Evolutionary conservation across 345 rosid genomes (phyloP).

Genomic region (Salix koriyanagi): DNA sequence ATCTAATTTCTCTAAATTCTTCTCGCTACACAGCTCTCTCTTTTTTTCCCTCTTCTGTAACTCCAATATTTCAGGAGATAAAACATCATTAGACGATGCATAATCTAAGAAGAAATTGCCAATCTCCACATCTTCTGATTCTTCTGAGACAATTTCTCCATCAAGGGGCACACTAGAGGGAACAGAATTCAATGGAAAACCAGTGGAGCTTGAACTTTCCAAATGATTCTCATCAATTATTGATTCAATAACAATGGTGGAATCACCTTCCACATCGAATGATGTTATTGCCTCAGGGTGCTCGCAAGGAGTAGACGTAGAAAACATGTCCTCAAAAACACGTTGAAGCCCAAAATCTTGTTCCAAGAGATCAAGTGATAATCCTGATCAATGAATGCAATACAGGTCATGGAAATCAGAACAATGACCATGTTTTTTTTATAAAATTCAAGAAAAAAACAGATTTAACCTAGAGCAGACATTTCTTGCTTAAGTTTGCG

Average conservation of each 20-base stretch:
- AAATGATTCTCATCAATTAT: conserved; percentile 20
- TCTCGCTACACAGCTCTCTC: conserved; percentile 55
- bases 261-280: conserved; percentile 19
- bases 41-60: conserved; percentile 63
- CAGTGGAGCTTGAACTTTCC: conserved; percentile 36
- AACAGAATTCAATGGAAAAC: conserved; percentile 24
- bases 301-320: conserved; percentile 21
- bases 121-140: conserved; percentile 57
- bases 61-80: conserved; percentile 49
- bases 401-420: conserved; percentile 25
- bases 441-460: conserved; percentile 14
- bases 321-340: conserved; percentile 24
- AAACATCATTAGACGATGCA: conserved; percentile 31
- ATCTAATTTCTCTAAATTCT: conserved; percentile 62
- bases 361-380: conserved; percentile 61
- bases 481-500: conserved; percentile 87
- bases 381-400: conserved; percentile 52
- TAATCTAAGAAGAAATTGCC: conserved; percentile 65
- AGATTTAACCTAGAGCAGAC: conserved; percentile 64
- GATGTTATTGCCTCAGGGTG: conserved; percentile 21
- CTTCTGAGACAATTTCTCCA: conserved; percentile 33
- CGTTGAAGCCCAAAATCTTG: conserved; percentile 47
- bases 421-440: conserved; percentile 8
- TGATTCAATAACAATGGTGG: conserved; percentile 21
- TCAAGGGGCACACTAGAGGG: conserved; percentile 23